Evolutionary conservation across 306 rosid genomes (phyloP).

Genomic region (Prunus mira): DNA sequence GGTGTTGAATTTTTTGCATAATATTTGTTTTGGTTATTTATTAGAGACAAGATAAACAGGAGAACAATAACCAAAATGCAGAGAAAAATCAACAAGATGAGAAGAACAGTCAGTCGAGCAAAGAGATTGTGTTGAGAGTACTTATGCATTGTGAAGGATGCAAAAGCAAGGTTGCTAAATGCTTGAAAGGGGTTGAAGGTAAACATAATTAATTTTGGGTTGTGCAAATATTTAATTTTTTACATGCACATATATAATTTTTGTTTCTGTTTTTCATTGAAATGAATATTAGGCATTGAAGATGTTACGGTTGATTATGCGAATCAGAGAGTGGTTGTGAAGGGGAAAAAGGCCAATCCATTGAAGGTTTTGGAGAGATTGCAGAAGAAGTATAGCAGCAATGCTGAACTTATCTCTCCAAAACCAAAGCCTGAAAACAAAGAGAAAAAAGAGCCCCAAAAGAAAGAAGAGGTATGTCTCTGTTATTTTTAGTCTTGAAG

Average conservation of each 20-base stretch:
- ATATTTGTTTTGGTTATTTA: no score
- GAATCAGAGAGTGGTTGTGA: conserved; percentile 45
- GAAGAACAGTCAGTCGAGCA: not conserved
- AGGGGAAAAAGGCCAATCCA: conserved; percentile 55
- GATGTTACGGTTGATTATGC: conserved; percentile 45
- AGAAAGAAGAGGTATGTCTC: conserved; percentile 31
- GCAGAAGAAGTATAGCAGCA: conserved; percentile 54
- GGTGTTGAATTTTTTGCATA: no score
- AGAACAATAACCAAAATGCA: not conserved
- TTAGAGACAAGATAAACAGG: no score
- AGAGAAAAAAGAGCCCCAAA: conserved; percentile 19
- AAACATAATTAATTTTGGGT: not conserved
- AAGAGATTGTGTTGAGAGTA: conserved; percentile 58
- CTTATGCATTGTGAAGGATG: conserved; percentile 76
- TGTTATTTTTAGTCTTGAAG: no score
- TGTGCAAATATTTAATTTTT: no score
- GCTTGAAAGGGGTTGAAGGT: conserved; percentile 64
- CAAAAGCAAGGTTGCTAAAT: conserved; percentile 41
- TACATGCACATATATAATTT: not conserved
- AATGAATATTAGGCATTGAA: conserved; percentile 47
- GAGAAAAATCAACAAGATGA: conserved; percentile 12
- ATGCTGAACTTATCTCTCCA: conserved; percentile 62
- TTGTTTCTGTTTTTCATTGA: not conserved
- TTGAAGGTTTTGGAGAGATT: conserved; percentile 47
- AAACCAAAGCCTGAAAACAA: conserved; percentile 17